Conservation (phyloP, 129 eudicot genomes). For the Ambrosia trifida region DNA sequence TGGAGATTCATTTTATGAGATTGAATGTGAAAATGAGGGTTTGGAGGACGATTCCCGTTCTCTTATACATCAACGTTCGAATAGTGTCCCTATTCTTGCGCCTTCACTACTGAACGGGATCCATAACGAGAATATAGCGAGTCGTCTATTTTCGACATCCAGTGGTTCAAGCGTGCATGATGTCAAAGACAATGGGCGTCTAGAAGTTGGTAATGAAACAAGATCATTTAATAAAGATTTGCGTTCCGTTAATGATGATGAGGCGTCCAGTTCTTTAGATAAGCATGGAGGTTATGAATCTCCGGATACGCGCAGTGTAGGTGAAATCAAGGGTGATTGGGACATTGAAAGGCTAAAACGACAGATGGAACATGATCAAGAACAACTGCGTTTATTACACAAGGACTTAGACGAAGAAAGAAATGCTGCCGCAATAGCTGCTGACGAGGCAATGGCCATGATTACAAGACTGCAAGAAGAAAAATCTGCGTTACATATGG, state of each 20-base stretch:
- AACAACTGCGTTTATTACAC: slow-evolving; percentile 40
- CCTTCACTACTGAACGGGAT: slow-evolving; percentile 23
- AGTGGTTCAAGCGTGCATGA: slow-evolving; percentile 21
- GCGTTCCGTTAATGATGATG: slow-evolving; percentile 14
- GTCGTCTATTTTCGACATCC: slow-evolving; percentile 27
- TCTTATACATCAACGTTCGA: slow-evolving; percentile 22
- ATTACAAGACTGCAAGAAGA: slow-evolving; percentile 92
- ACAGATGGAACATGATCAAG: slow-evolving; percentile 50
- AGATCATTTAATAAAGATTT: slow-evolving; percentile 3
- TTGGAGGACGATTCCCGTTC: slow-evolving; percentile 1
- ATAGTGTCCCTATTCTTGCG: slow-evolving; percentile 26
- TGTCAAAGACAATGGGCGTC: slow-evolving; percentile 27
- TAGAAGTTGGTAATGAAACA: slow-evolving; percentile 32
- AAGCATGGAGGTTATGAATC: slow-evolving; percentile 39
- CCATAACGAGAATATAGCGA: slow-evolving; percentile 24
- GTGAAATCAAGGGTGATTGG: slow-evolving; percentile 64
- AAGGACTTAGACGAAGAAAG: slow-evolving; percentile 88
- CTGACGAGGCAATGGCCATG: slow-evolving; percentile 96
- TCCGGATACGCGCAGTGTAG: slow-evolving; percentile 26
- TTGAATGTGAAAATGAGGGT: slow-evolving; percentile 20
- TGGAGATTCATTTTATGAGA: slow-evolving; percentile 60
- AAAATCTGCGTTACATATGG: slow-evolving; percentile 85
- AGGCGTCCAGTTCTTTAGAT: slow-evolving; percentile 27
- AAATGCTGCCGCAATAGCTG: slow-evolving; percentile 76
- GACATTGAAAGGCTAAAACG: slow-evolving; percentile 53